Evolutionary conservation across 2,329 filamentous ascomycete species (phyloP), one percentile per base, ranked within the genome.

Genomic region (Aspergillus tanneri): DNA sequence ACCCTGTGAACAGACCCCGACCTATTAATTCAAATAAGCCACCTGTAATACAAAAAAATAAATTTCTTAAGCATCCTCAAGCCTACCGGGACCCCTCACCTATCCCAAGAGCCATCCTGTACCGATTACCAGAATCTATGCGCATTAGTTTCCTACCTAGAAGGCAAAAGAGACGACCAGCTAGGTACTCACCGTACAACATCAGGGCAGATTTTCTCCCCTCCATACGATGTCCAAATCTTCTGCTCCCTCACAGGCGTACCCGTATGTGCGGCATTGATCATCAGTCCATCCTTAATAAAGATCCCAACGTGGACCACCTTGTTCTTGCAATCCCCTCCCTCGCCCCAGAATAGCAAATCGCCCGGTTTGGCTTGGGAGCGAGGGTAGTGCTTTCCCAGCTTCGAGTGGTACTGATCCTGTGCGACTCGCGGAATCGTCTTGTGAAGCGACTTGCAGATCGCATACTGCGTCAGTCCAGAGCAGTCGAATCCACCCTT

Each of bases 151-250:
- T n/a, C n/a, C n/a, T n/a, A n/a, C n/a, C n/a, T n/a, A n/a, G n/a
- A n/a, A n/a, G n/a, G n/a, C n/a, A n/a, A n/a, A n/a, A n/a, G n/a
- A n/a, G n/a, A n/a, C n/a, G n/a, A n/a, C n/a, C n/a, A n/a, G n/a
- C n/a, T n/a, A n/a, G n/a, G n/a, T n/a, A 37, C 34, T 16, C 54
- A 62, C 54, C 59, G 57, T 49, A 61, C 53, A 41, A 49, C 56
- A 45, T 62, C 51, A 35, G 56, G 52, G 27, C 59, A 63, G 32
- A 61, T 61, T 4, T 38, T 54, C 44, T 56, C 48, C 2, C 59
- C 59, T n/a, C 58, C 60, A 54, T 46, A 58, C 3, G 54, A 56
- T 18, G 53, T 60, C 60, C 60, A 63, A 32, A 62, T 61, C 18
- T 45, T 32, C 58, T 63, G 60, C 36, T 61, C 59, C 5, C 59